Evolutionary conservation across 164 flowering plant species (phyloP).

Genomic region (Kalanchoe fedtschenkoi): DNA sequence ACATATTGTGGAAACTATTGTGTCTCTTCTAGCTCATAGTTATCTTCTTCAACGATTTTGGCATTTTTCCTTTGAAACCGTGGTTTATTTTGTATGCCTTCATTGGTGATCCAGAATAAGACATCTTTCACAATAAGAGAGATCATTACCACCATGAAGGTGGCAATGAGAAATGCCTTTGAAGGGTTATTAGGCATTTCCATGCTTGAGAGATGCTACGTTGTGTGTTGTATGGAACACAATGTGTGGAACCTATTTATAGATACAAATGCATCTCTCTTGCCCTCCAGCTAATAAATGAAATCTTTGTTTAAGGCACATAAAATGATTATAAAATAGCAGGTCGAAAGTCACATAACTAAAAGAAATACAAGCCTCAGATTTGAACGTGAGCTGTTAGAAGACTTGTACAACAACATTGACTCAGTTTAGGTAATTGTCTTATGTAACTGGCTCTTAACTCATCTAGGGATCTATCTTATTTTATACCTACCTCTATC

Average conservation of each 20-base stretch:
- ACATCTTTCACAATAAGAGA: conserved; percentile 23
- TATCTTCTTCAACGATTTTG: too few relatives aligned
- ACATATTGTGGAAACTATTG: too few relatives aligned
- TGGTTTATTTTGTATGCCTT: too few relatives aligned
- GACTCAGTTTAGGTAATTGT: neutral
- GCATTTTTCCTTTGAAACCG: too few relatives aligned
- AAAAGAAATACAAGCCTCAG: neutral
- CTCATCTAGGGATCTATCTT: too few relatives aligned
- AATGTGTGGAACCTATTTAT: neutral
- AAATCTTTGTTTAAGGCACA: neutral
- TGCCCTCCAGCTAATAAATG: conserved; percentile 1
- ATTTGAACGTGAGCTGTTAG: neutral
- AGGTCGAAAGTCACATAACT: neutral
- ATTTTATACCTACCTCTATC: too few relatives aligned
- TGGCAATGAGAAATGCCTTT: conserved; percentile 20
- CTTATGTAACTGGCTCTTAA: neutral
- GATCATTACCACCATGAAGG: conserved; percentile 21
- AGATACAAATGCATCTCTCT: neutral
- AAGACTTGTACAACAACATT: neutral
- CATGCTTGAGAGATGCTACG: neutral
- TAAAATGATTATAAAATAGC: neutral
- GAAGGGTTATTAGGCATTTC: conserved; percentile 5
- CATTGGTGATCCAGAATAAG: too few relatives aligned
- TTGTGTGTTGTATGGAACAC: neutral
- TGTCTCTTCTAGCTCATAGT: too few relatives aligned